Percentiles rank a stretch among this genome's conserved stretches.
Conservation (phyloP, 441 rosid species). For the Erysimum cheiri region DNA sequence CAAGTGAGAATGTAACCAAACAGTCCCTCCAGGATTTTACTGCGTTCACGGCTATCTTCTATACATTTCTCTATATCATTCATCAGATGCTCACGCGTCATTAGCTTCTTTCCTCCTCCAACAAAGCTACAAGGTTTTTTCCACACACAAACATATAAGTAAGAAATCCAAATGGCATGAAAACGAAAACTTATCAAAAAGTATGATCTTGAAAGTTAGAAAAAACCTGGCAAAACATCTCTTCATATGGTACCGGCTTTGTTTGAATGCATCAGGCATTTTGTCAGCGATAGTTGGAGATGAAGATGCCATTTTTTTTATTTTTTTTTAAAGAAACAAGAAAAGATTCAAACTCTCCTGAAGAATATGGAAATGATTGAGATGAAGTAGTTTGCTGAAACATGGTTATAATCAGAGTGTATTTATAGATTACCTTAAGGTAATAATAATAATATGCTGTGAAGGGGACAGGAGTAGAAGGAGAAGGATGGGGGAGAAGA, state of each 20-base stretch:
- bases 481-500: constrained; percentile 45
- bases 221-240: constrained; percentile 50
- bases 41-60: constrained; percentile 62
- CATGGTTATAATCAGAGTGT: constrained; percentile 20
- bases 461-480: constrained; percentile 37
- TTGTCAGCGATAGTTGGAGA: constrained; percentile 49
- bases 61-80: constrained; percentile 66
- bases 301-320: constrained; percentile 43
- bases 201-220: neutral
- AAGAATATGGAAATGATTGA: constrained; percentile 29
- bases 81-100: constrained; percentile 73
- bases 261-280: constrained; percentile 57
- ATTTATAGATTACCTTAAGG: constrained; percentile 32
- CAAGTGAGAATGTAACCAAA: constrained; percentile 78
- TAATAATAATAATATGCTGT: neutral
- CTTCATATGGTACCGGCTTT: constrained; percentile 57
- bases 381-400: constrained; percentile 40
- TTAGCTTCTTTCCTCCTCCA: constrained; percentile 65
- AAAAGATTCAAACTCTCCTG: constrained; percentile 8
- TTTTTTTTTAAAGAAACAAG: constrained; percentile 15
- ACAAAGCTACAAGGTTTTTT: constrained; percentile 51
- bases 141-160: constrained; percentile 13
- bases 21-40: constrained; percentile 67
- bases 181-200: neutral
- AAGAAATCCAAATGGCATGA: constrained; percentile 1